Conservation (phyloP, 495 filamentous ascomycete species). For the Astrothelium subdiscretum region DNA sequence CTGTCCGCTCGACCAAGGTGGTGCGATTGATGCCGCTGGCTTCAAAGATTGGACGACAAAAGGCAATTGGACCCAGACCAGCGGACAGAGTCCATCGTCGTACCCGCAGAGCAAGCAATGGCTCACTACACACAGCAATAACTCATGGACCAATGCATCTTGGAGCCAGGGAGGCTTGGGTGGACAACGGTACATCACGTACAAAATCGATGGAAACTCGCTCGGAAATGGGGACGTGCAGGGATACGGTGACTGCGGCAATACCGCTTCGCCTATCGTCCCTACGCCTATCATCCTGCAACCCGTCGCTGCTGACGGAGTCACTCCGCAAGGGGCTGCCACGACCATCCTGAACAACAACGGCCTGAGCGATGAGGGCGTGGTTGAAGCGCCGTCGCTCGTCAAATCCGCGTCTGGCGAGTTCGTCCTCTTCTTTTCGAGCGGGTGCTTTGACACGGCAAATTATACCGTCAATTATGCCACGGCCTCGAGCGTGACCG, state of each 20-base stretch:
- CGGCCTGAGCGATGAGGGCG: constrained; percentile 12
- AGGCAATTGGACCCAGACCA: background rate
- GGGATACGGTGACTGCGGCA: constrained; percentile 10
- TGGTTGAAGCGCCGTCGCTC: constrained; percentile 15
- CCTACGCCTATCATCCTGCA: constrained; percentile 16
- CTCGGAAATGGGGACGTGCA: constrained; percentile 9
- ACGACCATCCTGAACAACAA: constrained; percentile 12
- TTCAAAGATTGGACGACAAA: constrained; percentile 6
- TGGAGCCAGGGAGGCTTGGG: background rate
- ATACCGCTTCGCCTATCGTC: constrained; percentile 9
- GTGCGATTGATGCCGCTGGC: constrained; percentile 17
- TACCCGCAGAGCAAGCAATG: background rate
- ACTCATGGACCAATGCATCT: background rate
- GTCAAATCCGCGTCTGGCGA: background rate
- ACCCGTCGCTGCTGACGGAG: constrained; percentile 9
- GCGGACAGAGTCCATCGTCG: too few relatives aligned
- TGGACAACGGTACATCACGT: constrained; percentile 14
- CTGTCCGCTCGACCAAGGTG: constrained; percentile 15
- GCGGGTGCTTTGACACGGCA: constrained; percentile 11
- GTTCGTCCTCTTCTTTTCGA: constrained; percentile 12
- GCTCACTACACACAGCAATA: background rate
- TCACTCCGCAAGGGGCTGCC: constrained; percentile 3
- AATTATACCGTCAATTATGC: constrained; percentile 18
- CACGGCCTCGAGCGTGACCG: constrained; percentile 7
- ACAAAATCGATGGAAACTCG: constrained; percentile 17